Evolutionary conservation across 176 grass and related monocot species (phyloP), one percentile per base, ranked within the genome.

Genomic region (Carex cristatella): DNA sequence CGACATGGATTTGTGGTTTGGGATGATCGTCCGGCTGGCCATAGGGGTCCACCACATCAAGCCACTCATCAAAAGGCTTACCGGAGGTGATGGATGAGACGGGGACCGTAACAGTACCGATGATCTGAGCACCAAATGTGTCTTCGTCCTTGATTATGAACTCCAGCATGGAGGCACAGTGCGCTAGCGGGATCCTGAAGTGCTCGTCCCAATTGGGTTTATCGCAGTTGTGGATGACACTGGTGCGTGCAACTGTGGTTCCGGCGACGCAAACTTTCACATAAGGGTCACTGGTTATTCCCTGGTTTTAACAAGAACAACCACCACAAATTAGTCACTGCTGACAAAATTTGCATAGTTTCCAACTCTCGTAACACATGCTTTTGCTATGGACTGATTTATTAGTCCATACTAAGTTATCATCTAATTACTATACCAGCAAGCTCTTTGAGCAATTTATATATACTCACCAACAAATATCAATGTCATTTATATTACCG

Each of bases 131-230:
- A 56, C 92, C 94, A 79, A 94, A 88, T 2, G 89, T 65, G 67
- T 97, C 94, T 5, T 84, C 83, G 81, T 97, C 94, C 84, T 85
- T 87, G 82, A 97, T 90, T 61, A 86, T n/a, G 73, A 97, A 85
- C 11, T 74, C 71, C 57, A 97, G 27, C 42, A 1, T 1, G 33
- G 80, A 2, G 19, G 92, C 81, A 30, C 2, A 0, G 85, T 97
- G 94, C 7, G 94, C 94, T n/a, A 97, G 90, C 4, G 87, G 82
- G 61, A 97, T 48, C 13, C 27, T 86, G 65, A 97, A 37, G 61
- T 16, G 61, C 14, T 72, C 33, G 6, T 84, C 65, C 94, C 94
- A 97, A 0, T 15, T 9, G 1, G 94, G 92, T 2, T 71, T 8
- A 28, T 91, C 85, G 37, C 89, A 79, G 89, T 97, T 93, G 84